phyloP scores from a whole-genome alignment of 345 rosid genomes.

The Turritis glabra region DNA sequence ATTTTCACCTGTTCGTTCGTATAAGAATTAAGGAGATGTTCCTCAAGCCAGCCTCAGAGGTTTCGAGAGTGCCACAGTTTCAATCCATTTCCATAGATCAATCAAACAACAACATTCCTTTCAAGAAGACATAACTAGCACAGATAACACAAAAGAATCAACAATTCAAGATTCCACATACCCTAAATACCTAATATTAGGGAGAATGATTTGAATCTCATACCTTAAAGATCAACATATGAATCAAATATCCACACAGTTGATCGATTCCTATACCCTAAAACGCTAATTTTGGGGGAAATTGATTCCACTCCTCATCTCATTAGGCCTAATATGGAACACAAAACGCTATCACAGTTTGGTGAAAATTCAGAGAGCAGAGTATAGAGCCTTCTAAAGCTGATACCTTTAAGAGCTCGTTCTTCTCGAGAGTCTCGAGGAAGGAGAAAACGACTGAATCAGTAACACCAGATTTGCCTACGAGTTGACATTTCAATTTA shows the following conservation, averaged over 20 bases:
- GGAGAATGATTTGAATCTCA: neutral
- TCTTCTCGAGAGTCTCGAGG: constrained; percentile 73
- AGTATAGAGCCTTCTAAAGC: neutral
- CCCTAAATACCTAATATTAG: neutral
- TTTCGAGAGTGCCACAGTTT: neutral
- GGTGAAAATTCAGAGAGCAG: too few species aligned
- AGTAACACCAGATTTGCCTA: constrained; percentile 86
- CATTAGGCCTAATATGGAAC: neutral
- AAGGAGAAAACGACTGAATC: constrained; percentile 63
- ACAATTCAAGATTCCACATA: neutral
- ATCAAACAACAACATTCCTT: constrained; percentile 16
- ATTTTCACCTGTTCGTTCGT: constrained; percentile 58
- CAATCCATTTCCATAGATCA: neutral
- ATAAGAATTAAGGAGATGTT: neutral
- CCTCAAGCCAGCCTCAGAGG: neutral
- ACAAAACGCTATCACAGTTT: neutral
- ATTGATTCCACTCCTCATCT: neutral
- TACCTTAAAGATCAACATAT: neutral
- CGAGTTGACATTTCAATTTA: constrained; percentile 72
- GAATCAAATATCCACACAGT: neutral
- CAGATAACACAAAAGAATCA: neutral
- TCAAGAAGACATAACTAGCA: neutral
- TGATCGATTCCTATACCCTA: neutral
- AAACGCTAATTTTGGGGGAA: neutral
- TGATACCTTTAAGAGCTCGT: constrained; percentile 78